phyloP scores from a whole-genome alignment of 148 eudicot genomes.

The Salicornia ramosissima region DNA sequence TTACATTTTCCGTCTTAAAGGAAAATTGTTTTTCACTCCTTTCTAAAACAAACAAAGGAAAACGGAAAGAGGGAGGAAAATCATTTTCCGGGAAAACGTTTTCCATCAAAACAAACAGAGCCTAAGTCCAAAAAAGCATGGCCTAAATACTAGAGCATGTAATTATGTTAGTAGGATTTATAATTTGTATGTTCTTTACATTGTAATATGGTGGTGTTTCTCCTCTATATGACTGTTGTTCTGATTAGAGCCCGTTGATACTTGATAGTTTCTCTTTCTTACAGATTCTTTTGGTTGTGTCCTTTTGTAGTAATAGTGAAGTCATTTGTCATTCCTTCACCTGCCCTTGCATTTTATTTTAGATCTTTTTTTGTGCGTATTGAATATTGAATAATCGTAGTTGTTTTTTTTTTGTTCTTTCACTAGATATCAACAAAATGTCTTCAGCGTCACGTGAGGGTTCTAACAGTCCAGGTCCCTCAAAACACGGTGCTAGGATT shows the following conservation, averaged over 20 bases:
- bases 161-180: neutral
- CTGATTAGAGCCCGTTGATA: neutral
- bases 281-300: no score
- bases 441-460: slow-evolving; percentile 59
- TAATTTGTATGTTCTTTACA: neutral
- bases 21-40: no score
- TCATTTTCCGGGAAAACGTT: no score
- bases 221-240: neutral
- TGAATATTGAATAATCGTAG: neutral
- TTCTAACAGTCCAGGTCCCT: slow-evolving; percentile 50
- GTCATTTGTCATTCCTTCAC: neutral
- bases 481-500: slow-evolving; percentile 64
- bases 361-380: neutral
- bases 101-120: no score
- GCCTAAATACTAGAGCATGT: neutral
- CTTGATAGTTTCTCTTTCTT: neutral
- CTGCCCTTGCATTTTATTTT: neutral
- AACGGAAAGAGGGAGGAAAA: no score
- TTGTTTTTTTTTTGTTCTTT: neutral
- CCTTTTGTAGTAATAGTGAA: neutral
- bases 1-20: no score
- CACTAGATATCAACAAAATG: slow-evolving; percentile 39
- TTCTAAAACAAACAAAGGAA: no score
- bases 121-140: no score
- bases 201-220: neutral